phyloP scores from a whole-genome alignment of 352 stramenopile species.

The Blastocystis hominis region DNA sequence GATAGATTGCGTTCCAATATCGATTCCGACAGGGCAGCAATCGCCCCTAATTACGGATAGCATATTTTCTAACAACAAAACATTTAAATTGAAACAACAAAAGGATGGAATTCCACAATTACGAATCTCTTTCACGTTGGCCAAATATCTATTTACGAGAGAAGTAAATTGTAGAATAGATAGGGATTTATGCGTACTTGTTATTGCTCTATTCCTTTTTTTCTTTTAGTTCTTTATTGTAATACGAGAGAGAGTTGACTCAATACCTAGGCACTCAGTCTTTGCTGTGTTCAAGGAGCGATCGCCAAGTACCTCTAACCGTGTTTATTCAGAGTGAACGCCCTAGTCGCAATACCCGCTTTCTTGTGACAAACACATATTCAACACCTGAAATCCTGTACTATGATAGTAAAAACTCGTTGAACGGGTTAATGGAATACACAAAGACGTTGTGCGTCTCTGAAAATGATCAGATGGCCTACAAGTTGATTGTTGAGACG shows the following conservation, averaged over 20 bases:
- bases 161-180: neutral
- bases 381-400: neutral
- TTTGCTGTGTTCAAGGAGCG: constrained; percentile 7
- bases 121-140: neutral
- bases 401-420: constrained; percentile 5
- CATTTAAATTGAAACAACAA: no score
- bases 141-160: neutral
- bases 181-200: neutral
- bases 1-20: neutral
- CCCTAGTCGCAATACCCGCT: neutral
- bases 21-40: neutral
- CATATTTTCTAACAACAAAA: no score
- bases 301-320: neutral
- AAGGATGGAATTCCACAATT: neutral
- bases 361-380: neutral
- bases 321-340: neutral
- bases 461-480: constrained; percentile 45
- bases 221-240: neutral
- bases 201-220: neutral
- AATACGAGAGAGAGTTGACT: neutral
- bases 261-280: neutral
- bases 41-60: neutral
- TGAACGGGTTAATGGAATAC: constrained; percentile 12
- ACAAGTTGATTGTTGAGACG: neutral
- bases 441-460: constrained; percentile 11